These are phyloP conservation scores for Mycena sanguinolenta DNA, from an alignment of 768 basidiomycete species.

Conservation along the genomic window DNA sequence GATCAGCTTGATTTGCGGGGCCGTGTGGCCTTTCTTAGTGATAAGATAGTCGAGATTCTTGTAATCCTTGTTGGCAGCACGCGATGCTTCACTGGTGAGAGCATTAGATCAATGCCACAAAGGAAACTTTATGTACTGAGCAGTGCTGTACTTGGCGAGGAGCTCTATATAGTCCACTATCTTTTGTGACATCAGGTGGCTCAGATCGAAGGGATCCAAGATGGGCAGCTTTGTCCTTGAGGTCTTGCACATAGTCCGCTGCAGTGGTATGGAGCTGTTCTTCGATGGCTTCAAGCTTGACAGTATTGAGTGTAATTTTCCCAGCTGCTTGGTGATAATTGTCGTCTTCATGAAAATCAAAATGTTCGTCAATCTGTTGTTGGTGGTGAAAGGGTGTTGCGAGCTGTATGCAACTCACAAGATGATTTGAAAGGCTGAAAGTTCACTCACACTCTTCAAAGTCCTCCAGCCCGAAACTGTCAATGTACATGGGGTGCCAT, in stretches of 20 bases:
- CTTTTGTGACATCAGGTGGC: neutral
- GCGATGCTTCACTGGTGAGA: neutral
- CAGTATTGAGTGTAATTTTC: neutral
- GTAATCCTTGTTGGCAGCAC: neutral
- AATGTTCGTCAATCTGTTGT: constrained; percentile 42
- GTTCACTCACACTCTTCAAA: too few relatives aligned
- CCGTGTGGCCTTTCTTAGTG: neutral
- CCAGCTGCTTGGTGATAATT: constrained; percentile 29
- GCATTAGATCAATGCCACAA: too few relatives aligned
- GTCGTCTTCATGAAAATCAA: constrained; percentile 36
- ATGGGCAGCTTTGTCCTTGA: neutral
- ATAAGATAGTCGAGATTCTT: neutral
- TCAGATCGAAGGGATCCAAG: neutral
- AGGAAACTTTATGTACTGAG: too few relatives aligned
- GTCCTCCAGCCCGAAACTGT: constrained; percentile 46
- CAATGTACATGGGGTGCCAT: constrained; percentile 27
- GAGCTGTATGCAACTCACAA: constrained; percentile 38
- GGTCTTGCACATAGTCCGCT: constrained; percentile 8
- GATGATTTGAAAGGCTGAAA: constrained; percentile 45
- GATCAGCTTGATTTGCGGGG: neutral
- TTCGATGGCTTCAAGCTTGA: neutral
- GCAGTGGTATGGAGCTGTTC: neutral
- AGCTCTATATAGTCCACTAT: constrained; percentile 25
- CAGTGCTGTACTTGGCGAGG: neutral
- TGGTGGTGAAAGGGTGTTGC: constrained; percentile 40